Evolutionary conservation across 2,329 filamentous ascomycete genomes (phyloP).

Genomic region (Fusarium keratoplasticum): DNA sequence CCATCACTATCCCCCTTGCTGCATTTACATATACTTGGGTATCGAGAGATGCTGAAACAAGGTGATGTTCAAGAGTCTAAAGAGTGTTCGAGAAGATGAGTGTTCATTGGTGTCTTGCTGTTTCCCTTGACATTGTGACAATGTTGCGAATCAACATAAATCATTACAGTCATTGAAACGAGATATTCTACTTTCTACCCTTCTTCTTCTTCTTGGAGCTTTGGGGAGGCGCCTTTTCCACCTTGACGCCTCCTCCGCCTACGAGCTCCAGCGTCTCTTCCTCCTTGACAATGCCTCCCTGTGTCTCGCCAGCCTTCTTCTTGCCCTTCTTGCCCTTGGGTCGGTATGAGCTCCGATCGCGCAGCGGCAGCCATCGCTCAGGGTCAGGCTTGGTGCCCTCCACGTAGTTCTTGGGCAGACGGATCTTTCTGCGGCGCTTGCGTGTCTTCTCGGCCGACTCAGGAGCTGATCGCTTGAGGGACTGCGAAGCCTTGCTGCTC

Average conservation of each 20-base stretch:
- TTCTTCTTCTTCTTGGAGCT: constrained; percentile 63
- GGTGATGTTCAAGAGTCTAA: not conserved
- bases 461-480: constrained; percentile 63
- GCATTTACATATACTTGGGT: not conserved
- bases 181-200: constrained; percentile 61
- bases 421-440: constrained; percentile 70
- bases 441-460: constrained; percentile 55
- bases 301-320: constrained; percentile 83
- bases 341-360: constrained; percentile 87
- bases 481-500: constrained; percentile 50
- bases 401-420: constrained; percentile 79
- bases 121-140: not conserved
- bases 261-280: constrained; percentile 75
- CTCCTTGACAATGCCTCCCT: constrained; percentile 85
- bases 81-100: not conserved
- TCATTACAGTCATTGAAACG: not conserved
- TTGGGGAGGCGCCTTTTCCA: constrained; percentile 66
- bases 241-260: constrained; percentile 73
- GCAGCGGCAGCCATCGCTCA: constrained; percentile 92
- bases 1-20: constrained; percentile 18
- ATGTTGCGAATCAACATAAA: not conserved
- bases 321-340: constrained; percentile 94
- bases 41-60: not conserved
- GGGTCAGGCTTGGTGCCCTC: constrained; percentile 85
- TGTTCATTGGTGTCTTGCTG: not conserved